Conservation (phyloP, 805 yeast genomes). For the Candida incommunis region DNA sequence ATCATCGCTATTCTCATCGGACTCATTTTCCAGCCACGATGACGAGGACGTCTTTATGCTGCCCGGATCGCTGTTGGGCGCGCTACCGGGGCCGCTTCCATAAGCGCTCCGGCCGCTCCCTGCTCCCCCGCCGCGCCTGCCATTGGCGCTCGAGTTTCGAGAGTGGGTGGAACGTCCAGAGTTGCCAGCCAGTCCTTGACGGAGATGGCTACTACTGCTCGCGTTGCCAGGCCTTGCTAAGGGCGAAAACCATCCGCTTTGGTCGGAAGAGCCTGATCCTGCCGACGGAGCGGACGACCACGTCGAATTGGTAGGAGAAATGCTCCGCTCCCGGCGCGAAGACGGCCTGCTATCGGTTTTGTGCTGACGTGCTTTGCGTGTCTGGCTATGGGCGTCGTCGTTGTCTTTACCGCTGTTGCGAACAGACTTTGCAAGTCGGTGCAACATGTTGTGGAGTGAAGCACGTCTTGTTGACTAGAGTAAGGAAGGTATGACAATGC, state of each 20-base stretch:
- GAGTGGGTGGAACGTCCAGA: too few relatives aligned
- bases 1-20: neutral
- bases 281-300: slow-evolving; percentile 1
- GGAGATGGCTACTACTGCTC: neutral
- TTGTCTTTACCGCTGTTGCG: slow-evolving; percentile 28
- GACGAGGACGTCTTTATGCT: neutral
- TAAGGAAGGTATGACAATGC: too few relatives aligned
- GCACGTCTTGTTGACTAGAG: too few relatives aligned
- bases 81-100: too few relatives aligned
- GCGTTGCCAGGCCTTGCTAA: neutral
- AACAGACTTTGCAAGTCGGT: neutral
- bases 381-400: slow-evolving; percentile 18
- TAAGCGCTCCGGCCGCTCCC: too few relatives aligned
- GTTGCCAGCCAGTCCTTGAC: too few relatives aligned
- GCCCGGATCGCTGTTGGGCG: too few relatives aligned
- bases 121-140: too few relatives aligned
- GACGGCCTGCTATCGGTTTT: slow-evolving; percentile 52
- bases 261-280: neutral
- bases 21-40: neutral
- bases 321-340: slow-evolving; percentile 14
- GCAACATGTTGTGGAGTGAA: neutral
- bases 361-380: too few relatives aligned
- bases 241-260: neutral
- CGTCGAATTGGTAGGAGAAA: neutral
- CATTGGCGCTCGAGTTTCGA: too few relatives aligned